phyloP scores from a whole-genome alignment of 176 grass and related monocot genomes.

The Eremochloa ophiuroides region DNA sequence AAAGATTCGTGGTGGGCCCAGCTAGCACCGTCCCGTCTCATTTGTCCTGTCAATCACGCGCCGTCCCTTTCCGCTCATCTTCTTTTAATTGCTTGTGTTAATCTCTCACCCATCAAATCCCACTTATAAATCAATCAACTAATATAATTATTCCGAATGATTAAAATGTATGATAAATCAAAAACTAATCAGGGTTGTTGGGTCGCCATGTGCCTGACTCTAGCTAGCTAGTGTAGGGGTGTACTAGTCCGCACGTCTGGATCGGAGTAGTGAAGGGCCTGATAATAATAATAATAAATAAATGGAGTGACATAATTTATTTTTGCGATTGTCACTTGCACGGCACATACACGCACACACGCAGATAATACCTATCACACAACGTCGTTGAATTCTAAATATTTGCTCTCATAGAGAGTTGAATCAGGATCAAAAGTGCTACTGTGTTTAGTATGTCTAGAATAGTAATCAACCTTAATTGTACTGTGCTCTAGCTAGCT shows the following conservation, averaged over 20 bases:
- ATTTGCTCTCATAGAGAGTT: no score
- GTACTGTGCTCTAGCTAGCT: background rate
- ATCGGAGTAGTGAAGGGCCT: no score
- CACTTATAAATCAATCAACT: background rate
- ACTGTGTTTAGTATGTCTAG: no score
- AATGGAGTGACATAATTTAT: no score
- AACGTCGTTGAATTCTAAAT: no score
- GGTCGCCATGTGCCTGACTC: background rate
- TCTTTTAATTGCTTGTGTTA: background rate
- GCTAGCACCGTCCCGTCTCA: background rate
- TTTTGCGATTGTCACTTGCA: no score
- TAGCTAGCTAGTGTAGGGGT: background rate
- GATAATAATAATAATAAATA: no score
- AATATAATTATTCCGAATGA: background rate
- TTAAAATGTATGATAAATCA: background rate
- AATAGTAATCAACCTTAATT: background rate
- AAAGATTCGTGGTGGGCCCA: conserved; percentile 32
- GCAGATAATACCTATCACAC: no score
- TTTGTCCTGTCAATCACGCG: conserved; percentile 16
- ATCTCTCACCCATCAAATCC: background rate
- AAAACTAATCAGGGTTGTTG: background rate
- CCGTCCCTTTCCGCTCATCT: conserved; percentile 14
- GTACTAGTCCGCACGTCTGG: background rate
- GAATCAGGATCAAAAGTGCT: no score
- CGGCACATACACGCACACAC: no score